A percentile compares a stretch with the other conserved stretches of the same genome.
Conservation (phyloP, 306 rosid species). For the Oemleria cerasiformis region DNA sequence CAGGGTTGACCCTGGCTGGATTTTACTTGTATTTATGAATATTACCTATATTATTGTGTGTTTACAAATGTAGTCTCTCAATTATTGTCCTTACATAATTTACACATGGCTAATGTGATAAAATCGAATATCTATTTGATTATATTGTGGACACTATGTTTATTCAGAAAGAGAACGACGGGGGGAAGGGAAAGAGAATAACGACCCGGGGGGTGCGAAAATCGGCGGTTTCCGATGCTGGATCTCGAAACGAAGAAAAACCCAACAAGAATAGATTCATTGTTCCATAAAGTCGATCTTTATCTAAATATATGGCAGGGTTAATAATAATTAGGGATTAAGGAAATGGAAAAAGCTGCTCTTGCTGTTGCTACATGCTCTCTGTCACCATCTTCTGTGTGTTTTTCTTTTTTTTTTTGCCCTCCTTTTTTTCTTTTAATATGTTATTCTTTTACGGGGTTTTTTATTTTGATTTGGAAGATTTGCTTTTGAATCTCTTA, state of each 20-base stretch:
- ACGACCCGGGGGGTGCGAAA: too few species aligned
- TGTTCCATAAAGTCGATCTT: not conserved
- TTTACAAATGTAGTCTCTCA: too few species aligned
- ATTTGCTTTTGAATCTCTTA: not conserved
- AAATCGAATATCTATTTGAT: too few species aligned
- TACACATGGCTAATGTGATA: too few species aligned
- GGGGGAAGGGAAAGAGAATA: too few species aligned
- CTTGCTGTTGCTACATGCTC: conserved; percentile 14
- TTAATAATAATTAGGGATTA: not conserved
- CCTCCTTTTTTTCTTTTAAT: not conserved
- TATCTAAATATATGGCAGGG: not conserved
- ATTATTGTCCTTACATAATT: too few species aligned
- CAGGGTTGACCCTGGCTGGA: too few species aligned
- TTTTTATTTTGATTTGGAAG: not conserved
- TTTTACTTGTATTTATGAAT: too few species aligned
- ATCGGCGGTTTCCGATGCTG: conserved; percentile 33
- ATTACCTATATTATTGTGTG: too few species aligned
- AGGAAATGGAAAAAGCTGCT: conserved; percentile 15
- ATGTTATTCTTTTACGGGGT: not conserved
- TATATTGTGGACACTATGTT: too few species aligned
- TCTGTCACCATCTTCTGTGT: conserved; percentile 3
- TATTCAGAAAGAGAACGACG: too few species aligned
- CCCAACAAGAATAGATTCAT: conserved; percentile 13
- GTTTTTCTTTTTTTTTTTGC: not conserved
- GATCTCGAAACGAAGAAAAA: conserved; percentile 40